phyloP scores from a whole-genome alignment of 306 rosid genomes.

The Trifolium repens region DNA sequence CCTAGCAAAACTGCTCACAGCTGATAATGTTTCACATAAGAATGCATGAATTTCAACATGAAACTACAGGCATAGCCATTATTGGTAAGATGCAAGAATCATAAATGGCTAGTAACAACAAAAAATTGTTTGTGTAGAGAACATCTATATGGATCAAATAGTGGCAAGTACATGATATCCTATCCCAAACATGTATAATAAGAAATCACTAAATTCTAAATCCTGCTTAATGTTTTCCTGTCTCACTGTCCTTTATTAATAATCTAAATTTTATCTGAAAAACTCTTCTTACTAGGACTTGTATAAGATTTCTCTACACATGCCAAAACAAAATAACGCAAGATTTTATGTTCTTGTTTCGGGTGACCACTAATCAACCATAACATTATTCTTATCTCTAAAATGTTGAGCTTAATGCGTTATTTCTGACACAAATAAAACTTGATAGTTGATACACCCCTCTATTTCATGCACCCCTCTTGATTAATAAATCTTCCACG shows the following conservation, averaged over 20 bases:
- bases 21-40: constrained; percentile 5
- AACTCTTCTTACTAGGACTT: not conserved
- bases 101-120: too few species aligned
- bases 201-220: constrained; percentile 3
- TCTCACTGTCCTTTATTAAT: not conserved
- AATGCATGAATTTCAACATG: constrained; percentile 28
- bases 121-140: not conserved
- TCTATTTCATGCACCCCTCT: not conserved
- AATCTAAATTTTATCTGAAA: not conserved
- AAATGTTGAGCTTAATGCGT: not conserved
- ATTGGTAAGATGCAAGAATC: too few species aligned
- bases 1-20: constrained; percentile 13
- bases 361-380: not conserved
- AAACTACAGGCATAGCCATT: not conserved
- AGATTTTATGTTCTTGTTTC: not conserved
- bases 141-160: not conserved
- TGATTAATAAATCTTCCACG: not conserved
- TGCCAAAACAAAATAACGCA: not conserved
- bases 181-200: not conserved
- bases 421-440: not conserved
- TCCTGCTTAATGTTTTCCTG: not conserved
- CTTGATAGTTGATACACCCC: not conserved
- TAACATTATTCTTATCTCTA: not conserved
- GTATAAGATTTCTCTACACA: not conserved
- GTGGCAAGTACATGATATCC: not conserved